These are phyloP conservation scores for Malus hybrid DNA, from an alignment of 331 rosid genomes.

Conservation along the genomic window DNA sequence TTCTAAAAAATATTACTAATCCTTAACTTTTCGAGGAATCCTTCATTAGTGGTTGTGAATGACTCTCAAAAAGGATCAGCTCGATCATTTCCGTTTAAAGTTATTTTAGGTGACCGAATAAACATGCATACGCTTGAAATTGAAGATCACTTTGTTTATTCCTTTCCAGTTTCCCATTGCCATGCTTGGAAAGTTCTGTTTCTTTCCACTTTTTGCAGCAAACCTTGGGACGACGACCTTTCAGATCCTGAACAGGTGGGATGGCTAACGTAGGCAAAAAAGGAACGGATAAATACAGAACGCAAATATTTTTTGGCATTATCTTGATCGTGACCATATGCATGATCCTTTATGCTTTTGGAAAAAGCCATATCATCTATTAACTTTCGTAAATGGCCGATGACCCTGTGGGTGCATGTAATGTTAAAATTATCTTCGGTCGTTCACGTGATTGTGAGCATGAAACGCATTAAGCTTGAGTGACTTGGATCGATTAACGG, in stretches of 20 bases:
- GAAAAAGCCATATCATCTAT: too few relatives aligned
- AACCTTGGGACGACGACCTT: constrained; percentile 6
- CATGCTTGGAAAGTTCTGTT: not conserved
- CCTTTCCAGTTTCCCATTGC: not conserved
- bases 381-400: too few relatives aligned
- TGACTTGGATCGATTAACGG: not conserved
- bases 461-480: not conserved
- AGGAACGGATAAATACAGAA: not conserved
- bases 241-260: constrained; percentile 7
- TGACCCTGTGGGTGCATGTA: not conserved
- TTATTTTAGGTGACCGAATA: not conserved
- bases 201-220: not conserved
- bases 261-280: not conserved
- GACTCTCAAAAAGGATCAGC: not conserved
- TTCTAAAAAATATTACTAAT: not conserved
- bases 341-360: too few relatives aligned
- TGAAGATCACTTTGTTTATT: not conserved
- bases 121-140: not conserved
- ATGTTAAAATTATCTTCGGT: not conserved
- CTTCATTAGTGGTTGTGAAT: not conserved
- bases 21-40: too few relatives aligned
- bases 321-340: not conserved
- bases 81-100: not conserved
- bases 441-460: not conserved
- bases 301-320: not conserved